Base-by-base conservation (phyloP, 441 rosid species). In the Capsella rubella region DNA sequence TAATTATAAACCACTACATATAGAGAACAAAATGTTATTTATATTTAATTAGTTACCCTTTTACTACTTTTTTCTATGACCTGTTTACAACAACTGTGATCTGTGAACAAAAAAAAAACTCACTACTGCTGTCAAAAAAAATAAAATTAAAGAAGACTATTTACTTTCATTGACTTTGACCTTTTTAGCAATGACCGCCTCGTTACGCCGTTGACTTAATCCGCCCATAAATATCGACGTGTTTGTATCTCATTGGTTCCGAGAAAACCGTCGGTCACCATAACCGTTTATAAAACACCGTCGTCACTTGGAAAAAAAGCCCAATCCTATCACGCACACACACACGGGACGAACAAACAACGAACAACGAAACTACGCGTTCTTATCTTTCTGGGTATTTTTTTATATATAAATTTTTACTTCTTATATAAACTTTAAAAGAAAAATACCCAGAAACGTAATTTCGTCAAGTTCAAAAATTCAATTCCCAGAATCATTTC, bases 371-470 rank as follows among this genome's bases (percentile, higher is more conserved):
- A 43, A 32, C 5, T 32, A 47, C 66, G 65, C 64, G 34, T 55
- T 55, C 28, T 31, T 46, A 15, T 64, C 35, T 56, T 71, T 60
- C 56, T 52, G 61, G 62, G 35, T 42, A n/a, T 45, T 73, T 55
- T 55, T 12, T 25, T 8, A 32, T 34, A 6, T 34, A 34, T 31
- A 34, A 1, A 3, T 28, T 21, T n/a, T 10, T 31, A 37, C 1
- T 10, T 5, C 3, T 14, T 3, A 6, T 13, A 45, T 71, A 21
- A 52, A 75, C 43, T 21, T 21, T 1, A 21, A 68, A 43, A 0
- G 16, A 43, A 68, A 64, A 55, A 7, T 6, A 55, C 67, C 70
- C 75, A 69, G 79, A 56, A 69, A 69, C 65, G 65, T 70, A 46
- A 56, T 63, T 56, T 69, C 67, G 60, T 55, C 39, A 45, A 3